Evolutionary conservation across 352 stramenopile genomes (phyloP).

Genomic region (Globisporangium heterothallicum): DNA sequence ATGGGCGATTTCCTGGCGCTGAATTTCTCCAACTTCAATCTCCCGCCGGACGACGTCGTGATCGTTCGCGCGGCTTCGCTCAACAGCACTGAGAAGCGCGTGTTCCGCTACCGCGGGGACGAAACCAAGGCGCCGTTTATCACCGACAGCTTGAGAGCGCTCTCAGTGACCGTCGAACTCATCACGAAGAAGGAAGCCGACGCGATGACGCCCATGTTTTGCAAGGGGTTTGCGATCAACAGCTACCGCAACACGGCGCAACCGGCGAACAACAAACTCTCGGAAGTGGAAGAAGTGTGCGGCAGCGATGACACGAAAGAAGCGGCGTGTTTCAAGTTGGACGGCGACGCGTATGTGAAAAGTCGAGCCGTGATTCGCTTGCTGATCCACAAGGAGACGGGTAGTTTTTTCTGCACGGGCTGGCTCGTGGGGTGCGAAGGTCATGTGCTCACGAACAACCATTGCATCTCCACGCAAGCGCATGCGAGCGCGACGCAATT

Average conservation of each 20-base stretch:
- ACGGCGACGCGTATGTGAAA: conserved; percentile 14
- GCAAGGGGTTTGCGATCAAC: conserved; percentile 47
- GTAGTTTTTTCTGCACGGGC: conserved; percentile 64
- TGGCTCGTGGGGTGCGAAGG: conserved; percentile 72
- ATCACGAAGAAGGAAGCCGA: conserved; percentile 21
- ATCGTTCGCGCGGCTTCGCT: conserved; percentile 23
- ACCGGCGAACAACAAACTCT: conserved; percentile 22
- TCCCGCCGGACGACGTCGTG: conserved; percentile 53
- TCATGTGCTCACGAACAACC: conserved; percentile 76
- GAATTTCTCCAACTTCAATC: conserved; percentile 61
- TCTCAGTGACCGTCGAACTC: conserved; percentile 44
- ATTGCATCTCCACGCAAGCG: conserved; percentile 52
- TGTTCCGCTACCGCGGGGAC: conserved; percentile 32
- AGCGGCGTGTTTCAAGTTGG: conserved; percentile 39
- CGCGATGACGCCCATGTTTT: conserved; percentile 20
- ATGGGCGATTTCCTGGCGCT: conserved; percentile 53
- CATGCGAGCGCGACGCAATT: conserved; percentile 60
- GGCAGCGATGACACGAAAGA: conserved; percentile 55
- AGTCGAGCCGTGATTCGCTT: conserved; percentile 45
- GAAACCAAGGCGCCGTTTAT: conserved; percentile 27
- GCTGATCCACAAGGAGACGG: conserved; percentile 52
- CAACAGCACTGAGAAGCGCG: conserved; percentile 11
- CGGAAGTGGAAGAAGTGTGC: conserved; percentile 43
- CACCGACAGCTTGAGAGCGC: conserved; percentile 28
- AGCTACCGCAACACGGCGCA: conserved; percentile 37